Evolutionary conservation across 768 basidiomycete genomes (phyloP).

Genomic region (Mrakia hoshinonis): DNA sequence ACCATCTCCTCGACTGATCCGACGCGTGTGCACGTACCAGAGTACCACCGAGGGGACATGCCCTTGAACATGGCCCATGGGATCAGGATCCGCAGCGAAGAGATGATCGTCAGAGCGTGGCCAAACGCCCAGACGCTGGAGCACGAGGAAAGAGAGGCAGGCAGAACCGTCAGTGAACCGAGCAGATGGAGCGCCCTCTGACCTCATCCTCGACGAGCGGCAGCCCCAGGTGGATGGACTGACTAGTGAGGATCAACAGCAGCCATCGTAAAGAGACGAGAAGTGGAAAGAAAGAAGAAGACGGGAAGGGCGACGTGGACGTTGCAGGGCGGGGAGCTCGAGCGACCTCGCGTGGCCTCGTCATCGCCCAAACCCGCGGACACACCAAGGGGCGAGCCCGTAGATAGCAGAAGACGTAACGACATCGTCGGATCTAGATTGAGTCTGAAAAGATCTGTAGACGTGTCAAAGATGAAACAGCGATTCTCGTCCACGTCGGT

Average conservation of each 20-base stretch:
- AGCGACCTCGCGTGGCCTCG: too few species aligned
- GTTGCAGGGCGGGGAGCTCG: too few species aligned
- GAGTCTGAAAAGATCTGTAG: too few species aligned
- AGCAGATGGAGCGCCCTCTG: background rate
- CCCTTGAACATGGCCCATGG: slow-evolving; percentile 18
- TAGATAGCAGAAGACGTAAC: too few species aligned
- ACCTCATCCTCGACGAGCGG: background rate
- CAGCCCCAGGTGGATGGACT: slow-evolving; percentile 21
- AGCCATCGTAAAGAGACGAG: background rate
- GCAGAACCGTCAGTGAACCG: background rate
- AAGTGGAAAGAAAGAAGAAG: background rate
- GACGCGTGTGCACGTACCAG: slow-evolving; percentile 16
- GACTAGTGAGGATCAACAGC: slow-evolving; percentile 34
- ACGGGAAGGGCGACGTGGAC: slow-evolving; percentile 31
- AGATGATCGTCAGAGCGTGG: slow-evolving; percentile 37
- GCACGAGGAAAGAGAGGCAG: background rate
- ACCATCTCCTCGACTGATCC: too few species aligned
- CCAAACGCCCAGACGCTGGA: slow-evolving; percentile 40
- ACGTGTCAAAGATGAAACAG: too few species aligned
- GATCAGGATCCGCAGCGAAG: slow-evolving; percentile 29
- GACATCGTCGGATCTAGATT: too few species aligned
- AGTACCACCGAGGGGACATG: slow-evolving; percentile 29
- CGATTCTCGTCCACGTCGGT: too few species aligned
- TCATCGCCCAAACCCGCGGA: too few species aligned
- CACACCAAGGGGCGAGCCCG: too few species aligned